These are phyloP conservation scores for Gyrodon lividus DNA, from an alignment of 768 basidiomycete species.

Conservation along the genomic window DNA sequence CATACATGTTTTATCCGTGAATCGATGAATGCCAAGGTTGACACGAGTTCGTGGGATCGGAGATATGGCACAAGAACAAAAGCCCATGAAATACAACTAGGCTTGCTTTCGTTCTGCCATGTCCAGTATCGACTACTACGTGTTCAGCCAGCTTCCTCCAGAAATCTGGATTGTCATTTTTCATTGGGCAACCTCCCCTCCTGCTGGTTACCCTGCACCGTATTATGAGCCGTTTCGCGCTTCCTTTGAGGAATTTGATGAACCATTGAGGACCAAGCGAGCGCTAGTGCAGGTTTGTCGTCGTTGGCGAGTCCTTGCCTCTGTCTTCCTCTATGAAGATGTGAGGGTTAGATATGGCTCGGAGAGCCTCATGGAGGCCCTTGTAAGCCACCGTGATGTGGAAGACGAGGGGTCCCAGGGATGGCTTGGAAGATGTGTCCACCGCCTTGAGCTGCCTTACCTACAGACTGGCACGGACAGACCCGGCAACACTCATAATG, in stretches of 20 bases:
- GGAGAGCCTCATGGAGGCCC: conserved; percentile 31
- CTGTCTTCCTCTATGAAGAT: conserved; percentile 53
- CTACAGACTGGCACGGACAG: conserved; percentile 44
- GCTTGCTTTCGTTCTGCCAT: not conserved
- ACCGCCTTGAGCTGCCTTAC: conserved; percentile 60
- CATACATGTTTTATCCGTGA: not conserved
- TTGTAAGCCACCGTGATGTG: conserved; percentile 16
- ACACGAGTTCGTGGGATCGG: conserved; percentile 3
- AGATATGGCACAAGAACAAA: not conserved
- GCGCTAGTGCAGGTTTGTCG: conserved; percentile 56
- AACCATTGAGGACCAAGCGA: conserved; percentile 34
- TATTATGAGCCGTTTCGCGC: conserved; percentile 50
- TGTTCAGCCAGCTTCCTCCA: conserved; percentile 37
- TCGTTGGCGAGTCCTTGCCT: conserved; percentile 50
- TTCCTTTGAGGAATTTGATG: conserved; percentile 29
- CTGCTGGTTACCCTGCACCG: conserved; percentile 26
- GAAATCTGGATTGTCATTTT: conserved; percentile 59
- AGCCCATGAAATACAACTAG: too few species aligned
- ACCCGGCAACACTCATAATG: conserved; percentile 27
- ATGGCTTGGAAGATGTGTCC: conserved; percentile 41
- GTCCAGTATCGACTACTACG: not conserved
- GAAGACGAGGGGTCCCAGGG: conserved; percentile 17
- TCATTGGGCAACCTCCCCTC: conserved; percentile 38
- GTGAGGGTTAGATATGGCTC: conserved; percentile 40
- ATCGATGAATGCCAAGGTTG: not conserved